Evolutionary conservation across 805 yeast genomes (phyloP).

Genomic region (Nakazawaea laoshanensis): DNA sequence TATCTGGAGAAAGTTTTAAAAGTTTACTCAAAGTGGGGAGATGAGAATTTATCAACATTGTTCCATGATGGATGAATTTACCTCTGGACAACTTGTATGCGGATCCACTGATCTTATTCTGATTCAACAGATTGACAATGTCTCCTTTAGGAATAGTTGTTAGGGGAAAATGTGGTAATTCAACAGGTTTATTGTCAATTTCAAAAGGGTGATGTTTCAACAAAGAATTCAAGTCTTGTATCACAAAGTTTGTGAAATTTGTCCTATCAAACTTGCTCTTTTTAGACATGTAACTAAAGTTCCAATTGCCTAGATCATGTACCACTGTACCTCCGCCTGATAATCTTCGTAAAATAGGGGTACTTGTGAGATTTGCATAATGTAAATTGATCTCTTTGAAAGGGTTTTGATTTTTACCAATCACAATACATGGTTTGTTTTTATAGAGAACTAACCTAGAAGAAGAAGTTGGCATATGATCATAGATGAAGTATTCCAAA

Average conservation of each 20-base stretch:
- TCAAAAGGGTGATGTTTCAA: conserved; percentile 12
- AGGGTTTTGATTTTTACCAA: conserved; percentile 95
- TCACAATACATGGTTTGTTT: conserved; percentile 80
- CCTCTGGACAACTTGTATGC: conserved; percentile 83
- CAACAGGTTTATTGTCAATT: not conserved
- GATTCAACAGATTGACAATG: conserved; percentile 39
- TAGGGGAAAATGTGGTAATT: conserved; percentile 21
- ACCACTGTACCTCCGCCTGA: conserved; percentile 98
- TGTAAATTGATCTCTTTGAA: conserved; percentile 77
- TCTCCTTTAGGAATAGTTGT: conserved; percentile 74
- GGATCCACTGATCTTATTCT: conserved; percentile 77
- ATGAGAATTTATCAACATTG: conserved; percentile 73
- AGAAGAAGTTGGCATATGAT: conserved; percentile 42
- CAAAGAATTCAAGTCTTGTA: conserved; percentile 24
- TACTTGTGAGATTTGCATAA: conserved; percentile 33
- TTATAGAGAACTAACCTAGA: conserved; percentile 64
- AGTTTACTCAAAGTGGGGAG: conserved; percentile 52
- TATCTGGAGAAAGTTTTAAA: conserved; percentile 26
- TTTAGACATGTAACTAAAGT: conserved; percentile 73
- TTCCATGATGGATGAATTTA: conserved; percentile 89
- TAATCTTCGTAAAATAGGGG: conserved; percentile 68
- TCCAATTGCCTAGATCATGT: conserved; percentile 84
- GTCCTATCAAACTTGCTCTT: conserved; percentile 56
- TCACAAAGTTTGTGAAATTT: conserved; percentile 42
- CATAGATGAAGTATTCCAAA: conserved; percentile 71